Conservation (phyloP, 805 yeast species). For the Starmera quercuum region DNA sequence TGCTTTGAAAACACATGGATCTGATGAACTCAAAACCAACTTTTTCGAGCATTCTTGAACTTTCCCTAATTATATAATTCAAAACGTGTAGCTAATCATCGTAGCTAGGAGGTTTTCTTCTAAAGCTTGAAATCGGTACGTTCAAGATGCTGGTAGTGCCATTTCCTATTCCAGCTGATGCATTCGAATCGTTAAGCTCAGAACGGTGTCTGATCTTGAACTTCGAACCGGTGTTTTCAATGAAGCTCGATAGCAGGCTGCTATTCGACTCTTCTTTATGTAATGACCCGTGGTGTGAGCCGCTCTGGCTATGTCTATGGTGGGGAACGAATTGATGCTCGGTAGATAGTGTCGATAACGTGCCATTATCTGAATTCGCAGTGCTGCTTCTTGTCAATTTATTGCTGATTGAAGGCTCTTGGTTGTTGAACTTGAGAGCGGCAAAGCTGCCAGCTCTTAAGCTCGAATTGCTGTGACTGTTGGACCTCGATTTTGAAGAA, state of each 20-base stretch:
- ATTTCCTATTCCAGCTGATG: background rate
- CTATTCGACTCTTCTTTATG: background rate
- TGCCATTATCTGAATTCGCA: background rate
- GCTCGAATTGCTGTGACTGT: background rate
- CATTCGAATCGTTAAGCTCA: background rate
- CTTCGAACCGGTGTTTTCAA: background rate
- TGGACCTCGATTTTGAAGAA: background rate
- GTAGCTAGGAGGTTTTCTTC: conserved; percentile 5
- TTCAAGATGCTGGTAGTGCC: conserved; percentile 9
- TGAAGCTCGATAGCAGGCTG: background rate
- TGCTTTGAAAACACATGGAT: too few relatives aligned
- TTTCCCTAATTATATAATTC: background rate
- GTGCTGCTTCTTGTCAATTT: background rate
- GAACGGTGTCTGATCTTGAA: background rate
- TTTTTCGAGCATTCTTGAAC: background rate
- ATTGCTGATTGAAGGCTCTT: background rate
- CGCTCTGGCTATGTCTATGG: background rate
- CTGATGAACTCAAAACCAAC: background rate
- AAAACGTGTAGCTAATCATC: background rate
- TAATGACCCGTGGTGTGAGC: background rate
- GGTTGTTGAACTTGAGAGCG: background rate
- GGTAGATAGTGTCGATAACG: background rate
- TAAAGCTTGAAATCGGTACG: conserved; percentile 17
- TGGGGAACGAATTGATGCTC: background rate
- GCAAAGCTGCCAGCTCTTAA: background rate